These are phyloP conservation scores for Cladorrhinum sp. DNA, from an alignment of 2,329 filamentous ascomycete species.

Conservation along the genomic window DNA sequence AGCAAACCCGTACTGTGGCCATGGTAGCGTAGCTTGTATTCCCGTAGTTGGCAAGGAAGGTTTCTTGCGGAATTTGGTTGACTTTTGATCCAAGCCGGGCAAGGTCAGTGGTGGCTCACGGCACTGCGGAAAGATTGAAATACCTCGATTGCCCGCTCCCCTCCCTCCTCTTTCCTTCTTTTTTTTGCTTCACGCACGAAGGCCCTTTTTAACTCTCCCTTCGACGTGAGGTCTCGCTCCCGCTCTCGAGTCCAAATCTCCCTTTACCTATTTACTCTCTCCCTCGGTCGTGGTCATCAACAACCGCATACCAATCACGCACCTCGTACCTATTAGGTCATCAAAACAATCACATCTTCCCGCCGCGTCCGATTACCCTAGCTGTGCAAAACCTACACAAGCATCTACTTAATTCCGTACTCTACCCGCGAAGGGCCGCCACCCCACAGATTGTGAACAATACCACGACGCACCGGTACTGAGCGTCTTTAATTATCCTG, in stretches of 20 bases:
- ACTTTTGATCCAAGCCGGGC: conserved; percentile 23
- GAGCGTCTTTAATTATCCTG: conserved; percentile 14
- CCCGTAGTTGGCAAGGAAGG: conserved; percentile 17
- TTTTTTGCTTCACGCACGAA: conserved; percentile 48
- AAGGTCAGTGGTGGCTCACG: conserved; percentile 22
- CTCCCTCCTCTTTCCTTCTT: conserved; percentile 29
- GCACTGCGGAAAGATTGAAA: conserved; percentile 26
- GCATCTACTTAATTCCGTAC: conserved; percentile 19
- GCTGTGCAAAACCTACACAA: conserved; percentile 20
- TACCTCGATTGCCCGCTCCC: conserved; percentile 26
- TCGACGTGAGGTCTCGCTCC: conserved; percentile 46
- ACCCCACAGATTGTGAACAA: conserved; percentile 23
- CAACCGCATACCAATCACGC: conserved; percentile 13
- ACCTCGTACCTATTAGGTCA: conserved; percentile 25
- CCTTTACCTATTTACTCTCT: conserved; percentile 20
- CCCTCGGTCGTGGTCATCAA: conserved; percentile 22
- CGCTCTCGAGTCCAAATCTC: conserved; percentile 24
- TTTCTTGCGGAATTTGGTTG: conserved; percentile 21
- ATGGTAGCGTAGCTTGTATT: conserved; percentile 17
- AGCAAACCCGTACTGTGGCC: conserved; percentile 21
- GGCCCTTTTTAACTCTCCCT: conserved; percentile 43
- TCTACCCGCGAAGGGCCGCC: neutral
- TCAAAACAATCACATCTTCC: conserved; percentile 25
- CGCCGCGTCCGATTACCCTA: conserved; percentile 19
- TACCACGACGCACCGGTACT: conserved; percentile 15